Conservation (phyloP, 177 flowering plant species). For the Vitis hybrid region DNA sequence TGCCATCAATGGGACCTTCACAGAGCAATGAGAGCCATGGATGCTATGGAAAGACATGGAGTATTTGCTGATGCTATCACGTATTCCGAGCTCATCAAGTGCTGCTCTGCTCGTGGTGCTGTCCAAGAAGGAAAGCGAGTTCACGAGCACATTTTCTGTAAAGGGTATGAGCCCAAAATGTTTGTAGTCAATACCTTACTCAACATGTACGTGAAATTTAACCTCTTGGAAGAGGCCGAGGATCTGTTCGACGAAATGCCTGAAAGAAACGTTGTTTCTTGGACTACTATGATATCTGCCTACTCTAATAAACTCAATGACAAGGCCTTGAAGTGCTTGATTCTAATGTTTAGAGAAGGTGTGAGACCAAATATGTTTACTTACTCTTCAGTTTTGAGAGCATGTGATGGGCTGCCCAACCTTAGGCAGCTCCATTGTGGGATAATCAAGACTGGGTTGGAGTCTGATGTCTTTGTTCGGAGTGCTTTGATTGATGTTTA, state of each 20-base stretch:
- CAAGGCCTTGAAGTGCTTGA: conserved; percentile 43
- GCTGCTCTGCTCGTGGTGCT: conserved; percentile 48
- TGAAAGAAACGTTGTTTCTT: conserved; percentile 63
- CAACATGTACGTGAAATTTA: conserved; percentile 58
- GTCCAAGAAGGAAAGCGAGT: conserved; percentile 42
- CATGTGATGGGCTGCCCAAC: conserved; percentile 39
- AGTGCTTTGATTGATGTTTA: conserved; percentile 69
- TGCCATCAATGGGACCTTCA: conserved; percentile 61
- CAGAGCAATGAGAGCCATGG: conserved; percentile 49
- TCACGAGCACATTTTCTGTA: conserved; percentile 51
- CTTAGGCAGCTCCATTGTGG: conserved; percentile 53
- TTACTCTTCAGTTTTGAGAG: conserved; percentile 66
- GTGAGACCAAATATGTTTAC: conserved; percentile 69
- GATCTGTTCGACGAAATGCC: conserved; percentile 63
- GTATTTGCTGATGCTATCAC: conserved; percentile 52
- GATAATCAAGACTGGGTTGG: conserved; percentile 56
- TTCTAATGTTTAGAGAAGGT: conserved; percentile 63
- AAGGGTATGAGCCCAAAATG: conserved; percentile 48
- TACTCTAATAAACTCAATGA: conserved; percentile 31
- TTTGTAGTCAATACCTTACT: conserved; percentile 52
- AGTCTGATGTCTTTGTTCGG: conserved; percentile 69
- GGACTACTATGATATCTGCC: conserved; percentile 78
- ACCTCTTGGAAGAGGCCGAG: conserved; percentile 47
- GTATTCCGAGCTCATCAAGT: conserved; percentile 64
- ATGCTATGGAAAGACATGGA: conserved; percentile 39